Conservation (phyloP, 768 basidiomycete genomes). For the Amanita brunnescens region DNA sequence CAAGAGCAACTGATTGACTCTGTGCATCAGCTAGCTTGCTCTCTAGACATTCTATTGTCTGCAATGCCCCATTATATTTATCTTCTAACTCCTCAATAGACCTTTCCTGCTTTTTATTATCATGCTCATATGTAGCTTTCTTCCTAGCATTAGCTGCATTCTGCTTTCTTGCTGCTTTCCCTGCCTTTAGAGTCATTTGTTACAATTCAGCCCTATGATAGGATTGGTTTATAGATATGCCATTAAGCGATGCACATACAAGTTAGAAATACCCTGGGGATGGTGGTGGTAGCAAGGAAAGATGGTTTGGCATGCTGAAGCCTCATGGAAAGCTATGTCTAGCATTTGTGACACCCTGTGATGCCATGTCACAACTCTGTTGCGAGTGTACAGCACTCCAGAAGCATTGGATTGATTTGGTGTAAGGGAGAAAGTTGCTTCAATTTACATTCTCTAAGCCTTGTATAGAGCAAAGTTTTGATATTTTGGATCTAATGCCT, state of each 20-base stretch:
- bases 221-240: too few species aligned
- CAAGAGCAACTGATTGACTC: neutral
- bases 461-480: neutral
- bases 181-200: neutral
- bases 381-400: neutral
- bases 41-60: neutral
- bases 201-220: neutral
- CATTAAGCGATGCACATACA: neutral
- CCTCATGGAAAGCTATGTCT: neutral
- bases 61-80: neutral
- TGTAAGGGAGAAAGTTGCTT: neutral
- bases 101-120: neutral
- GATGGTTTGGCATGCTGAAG: neutral
- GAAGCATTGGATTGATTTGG: neutral
- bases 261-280: neutral
- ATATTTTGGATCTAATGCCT: neutral
- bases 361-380: neutral
- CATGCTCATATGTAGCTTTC: neutral
- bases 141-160: neutral
- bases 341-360: neutral
- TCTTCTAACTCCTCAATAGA: neutral
- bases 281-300: neutral
- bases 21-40: neutral
- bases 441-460: neutral
- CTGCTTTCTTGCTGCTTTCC: neutral